Evolutionary conservation across 1,284 basidiomycete genomes (phyloP), one percentile per base, ranked within the genome.

Genomic region (Neonothopanus nambi): DNA sequence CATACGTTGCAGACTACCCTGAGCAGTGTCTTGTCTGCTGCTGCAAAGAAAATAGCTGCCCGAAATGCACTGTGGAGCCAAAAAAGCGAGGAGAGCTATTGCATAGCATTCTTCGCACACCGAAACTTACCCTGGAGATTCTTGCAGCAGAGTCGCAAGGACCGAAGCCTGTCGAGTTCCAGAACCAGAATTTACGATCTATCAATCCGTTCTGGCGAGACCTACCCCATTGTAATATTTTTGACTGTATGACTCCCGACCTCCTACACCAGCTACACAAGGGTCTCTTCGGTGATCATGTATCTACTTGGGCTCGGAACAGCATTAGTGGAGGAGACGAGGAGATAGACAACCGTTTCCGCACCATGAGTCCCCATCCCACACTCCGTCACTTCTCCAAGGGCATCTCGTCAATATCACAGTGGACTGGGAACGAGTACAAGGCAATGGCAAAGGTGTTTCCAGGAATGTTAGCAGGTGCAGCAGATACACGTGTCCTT

Each of bases 1-100:
- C 41, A 35, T 69, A 69, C 44, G 61, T 69, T 12, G 67, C 64
- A 1, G 68, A 70, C 51, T 69, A 68, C 46, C 71, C 69, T 0
- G 70, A 72, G 48, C 70, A 71, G 41, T 61, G 59, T 33, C 53
- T 65, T 18, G 57, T 65, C 15, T 47, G 51, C 3, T 62, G 63
- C 44, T 43, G 46, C 9, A 59, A 61, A 37, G 51, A 58, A 17
- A 57, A 57, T 7, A 57, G 48, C 5, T 64, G 63, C 28, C 63
- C 57, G 2, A 48, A 51, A 35, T 61, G 62, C 49, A 49, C 40
- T 3, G 39, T 56, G 42, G 8, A 50, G 36, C 39, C 41, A 24
- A 23, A 64, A 9, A 30, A 57, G 17, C 42, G 61, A 9, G 52
- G 50, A 2, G 39, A 48, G n/a, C 37, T 24, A 0, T 13, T 28